Percentiles rank a stretch among this genome's conserved stretches.
Conservation (phyloP, 768 basidiomycete genomes). For the Trametes elegans region DNA sequence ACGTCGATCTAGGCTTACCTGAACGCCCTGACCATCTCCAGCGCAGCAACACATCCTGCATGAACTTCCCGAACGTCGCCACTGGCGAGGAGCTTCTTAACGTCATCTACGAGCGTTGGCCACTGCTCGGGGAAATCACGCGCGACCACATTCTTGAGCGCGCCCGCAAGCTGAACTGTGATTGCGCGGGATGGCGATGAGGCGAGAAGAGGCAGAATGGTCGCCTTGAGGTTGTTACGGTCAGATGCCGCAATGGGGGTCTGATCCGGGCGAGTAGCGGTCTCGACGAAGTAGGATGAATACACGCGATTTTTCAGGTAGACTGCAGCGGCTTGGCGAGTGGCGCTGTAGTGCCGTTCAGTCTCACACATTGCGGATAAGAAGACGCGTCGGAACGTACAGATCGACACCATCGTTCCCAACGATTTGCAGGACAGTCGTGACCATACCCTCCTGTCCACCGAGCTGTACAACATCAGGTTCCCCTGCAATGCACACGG, state of each 20-base stretch:
- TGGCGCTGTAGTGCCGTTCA: constrained; percentile 47
- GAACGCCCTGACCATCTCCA: constrained; percentile 79
- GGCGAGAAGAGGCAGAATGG: constrained; percentile 69
- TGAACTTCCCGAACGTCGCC: constrained; percentile 69
- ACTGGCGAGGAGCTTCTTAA: constrained; percentile 62
- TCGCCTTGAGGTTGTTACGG: constrained; percentile 66
- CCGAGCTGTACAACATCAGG: constrained; percentile 52
- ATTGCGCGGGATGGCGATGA: constrained; percentile 63
- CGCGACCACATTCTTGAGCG: constrained; percentile 69
- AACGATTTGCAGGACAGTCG: constrained; percentile 85
- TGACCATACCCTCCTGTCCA: constrained; percentile 76
- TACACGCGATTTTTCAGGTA: constrained; percentile 91
- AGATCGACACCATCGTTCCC: constrained; percentile 72
- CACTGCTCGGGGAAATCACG: constrained; percentile 80
- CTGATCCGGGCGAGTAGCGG: constrained; percentile 54
- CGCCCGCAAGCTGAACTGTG: constrained; percentile 72
- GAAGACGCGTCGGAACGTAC: constrained; percentile 50
- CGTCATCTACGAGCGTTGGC: constrained; percentile 64
- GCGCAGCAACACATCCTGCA: constrained; percentile 73
- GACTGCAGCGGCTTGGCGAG: constrained; percentile 81
- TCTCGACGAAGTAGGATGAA: constrained; percentile 57
- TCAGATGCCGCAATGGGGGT: constrained; percentile 64
- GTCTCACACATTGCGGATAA: constrained; percentile 6
- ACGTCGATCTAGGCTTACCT: constrained; percentile 48
- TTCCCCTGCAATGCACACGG: neutral